A percentile compares a stretch with the other conserved stretches of the same genome.
Evolutionary conservation across 306 rosid species (phyloP).

Genomic region (Casuarina equisetifolia): DNA sequence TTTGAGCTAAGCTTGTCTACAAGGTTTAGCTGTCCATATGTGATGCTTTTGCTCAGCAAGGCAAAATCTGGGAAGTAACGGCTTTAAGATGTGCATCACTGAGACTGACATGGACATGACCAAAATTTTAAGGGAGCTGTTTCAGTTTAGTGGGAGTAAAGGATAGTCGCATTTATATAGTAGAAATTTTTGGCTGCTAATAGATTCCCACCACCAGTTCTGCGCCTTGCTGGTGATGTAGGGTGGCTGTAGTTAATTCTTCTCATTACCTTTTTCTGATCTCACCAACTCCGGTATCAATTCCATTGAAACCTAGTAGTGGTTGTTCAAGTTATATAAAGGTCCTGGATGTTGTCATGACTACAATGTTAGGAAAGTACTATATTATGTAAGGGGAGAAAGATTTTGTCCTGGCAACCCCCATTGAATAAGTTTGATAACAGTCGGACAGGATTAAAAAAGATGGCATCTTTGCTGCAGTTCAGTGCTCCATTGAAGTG

Average conservation of each 20-base stretch:
- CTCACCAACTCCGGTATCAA: not conserved
- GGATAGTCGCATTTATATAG: conserved; percentile 18
- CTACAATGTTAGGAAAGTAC: not conserved
- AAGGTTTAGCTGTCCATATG: conserved; percentile 27
- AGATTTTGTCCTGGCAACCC: not conserved
- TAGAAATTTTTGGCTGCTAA: not conserved
- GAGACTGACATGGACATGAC: conserved; percentile 13
- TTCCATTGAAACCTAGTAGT: not conserved
- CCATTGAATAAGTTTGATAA: not conserved
- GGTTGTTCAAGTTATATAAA: not conserved
- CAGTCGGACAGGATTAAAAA: not conserved
- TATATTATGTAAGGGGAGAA: not conserved
- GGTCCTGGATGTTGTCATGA: not conserved
- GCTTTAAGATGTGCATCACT: conserved; percentile 14
- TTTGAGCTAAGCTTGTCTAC: conserved; percentile 21
- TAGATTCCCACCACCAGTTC: not conserved
- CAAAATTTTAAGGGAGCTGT: conserved; percentile 25
- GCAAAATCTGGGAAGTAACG: conserved; percentile 25
- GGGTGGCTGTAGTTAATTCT: not conserved
- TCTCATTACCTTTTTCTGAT: not conserved
- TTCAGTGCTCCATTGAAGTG: not conserved
- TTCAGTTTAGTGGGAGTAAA: conserved; percentile 17
- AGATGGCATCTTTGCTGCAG: not conserved
- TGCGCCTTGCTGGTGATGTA: not conserved
- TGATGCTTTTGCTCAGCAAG: conserved; percentile 21